A percentile compares a stretch with the other conserved stretches of the same genome.
phyloP scores from a whole-genome alignment of 331 rosid genomes.

The Quercus lobata region DNA sequence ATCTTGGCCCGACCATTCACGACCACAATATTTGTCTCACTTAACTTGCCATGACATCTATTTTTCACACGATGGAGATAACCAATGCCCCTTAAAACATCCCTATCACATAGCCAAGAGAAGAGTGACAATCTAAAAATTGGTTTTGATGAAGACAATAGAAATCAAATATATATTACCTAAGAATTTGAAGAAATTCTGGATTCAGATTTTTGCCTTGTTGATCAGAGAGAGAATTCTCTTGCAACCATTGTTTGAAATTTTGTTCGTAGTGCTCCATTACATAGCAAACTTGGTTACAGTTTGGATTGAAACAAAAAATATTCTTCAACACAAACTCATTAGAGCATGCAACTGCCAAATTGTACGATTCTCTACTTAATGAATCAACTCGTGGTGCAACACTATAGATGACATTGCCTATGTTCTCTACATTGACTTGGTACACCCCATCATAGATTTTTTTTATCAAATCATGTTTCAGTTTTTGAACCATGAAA shows the following conservation, averaged over 20 bases:
- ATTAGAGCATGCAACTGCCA: not conserved
- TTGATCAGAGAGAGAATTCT: not conserved
- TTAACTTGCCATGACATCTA: not conserved
- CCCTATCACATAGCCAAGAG: not conserved
- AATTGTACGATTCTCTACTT: not conserved
- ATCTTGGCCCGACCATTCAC: conserved; percentile 2
- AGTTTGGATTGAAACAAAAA: not conserved
- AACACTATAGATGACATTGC: not conserved
- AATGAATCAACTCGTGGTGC: not conserved
- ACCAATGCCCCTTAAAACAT: not conserved
- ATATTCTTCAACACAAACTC: not conserved
- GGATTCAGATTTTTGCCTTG: not conserved
- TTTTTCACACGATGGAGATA: not conserved
- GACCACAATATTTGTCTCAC: not conserved
- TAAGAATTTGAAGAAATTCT: not conserved
- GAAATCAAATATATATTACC: not conserved
- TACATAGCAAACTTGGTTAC: not conserved
- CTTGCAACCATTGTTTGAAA: not conserved
- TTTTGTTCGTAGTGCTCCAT: not conserved
- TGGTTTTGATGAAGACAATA: not conserved
- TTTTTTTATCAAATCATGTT: not conserved
- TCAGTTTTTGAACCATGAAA: not conserved
- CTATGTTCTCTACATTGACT: not conserved
- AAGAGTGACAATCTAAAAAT: not conserved
- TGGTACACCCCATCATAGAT: not conserved